Conservation (phyloP, 2,329 filamentous ascomycete genomes). For the Cordyceps farinosa region DNA sequence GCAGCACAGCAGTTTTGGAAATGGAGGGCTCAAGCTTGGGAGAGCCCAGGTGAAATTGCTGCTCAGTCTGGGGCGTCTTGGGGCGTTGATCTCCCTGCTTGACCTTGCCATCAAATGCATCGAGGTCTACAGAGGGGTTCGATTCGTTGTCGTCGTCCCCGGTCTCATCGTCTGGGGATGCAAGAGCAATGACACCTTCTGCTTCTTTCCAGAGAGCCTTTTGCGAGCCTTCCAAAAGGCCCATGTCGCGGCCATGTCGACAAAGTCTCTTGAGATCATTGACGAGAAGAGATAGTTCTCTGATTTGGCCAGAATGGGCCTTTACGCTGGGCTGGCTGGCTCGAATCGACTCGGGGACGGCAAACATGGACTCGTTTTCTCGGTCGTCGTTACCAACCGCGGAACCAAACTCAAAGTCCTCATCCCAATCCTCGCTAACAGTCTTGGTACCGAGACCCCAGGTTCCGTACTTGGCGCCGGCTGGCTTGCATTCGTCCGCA, state of each 20-base stretch:
- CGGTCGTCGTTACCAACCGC: conserved; percentile 36
- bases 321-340: conserved; percentile 79
- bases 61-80: conserved; percentile 40
- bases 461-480: conserved; percentile 71
- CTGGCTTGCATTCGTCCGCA: conserved; percentile 50
- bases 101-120: conserved; percentile 40
- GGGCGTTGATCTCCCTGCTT: conserved; percentile 48
- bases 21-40: conserved; percentile 41
- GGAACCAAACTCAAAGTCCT: conserved; percentile 75
- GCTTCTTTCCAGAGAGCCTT: conserved; percentile 72
- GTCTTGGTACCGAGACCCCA: conserved; percentile 79
- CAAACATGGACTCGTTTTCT: conserved; percentile 32
- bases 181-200: conserved; percentile 83
- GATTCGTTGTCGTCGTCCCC: conserved; percentile 36
- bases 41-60: conserved; percentile 41
- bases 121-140: conserved; percentile 38
- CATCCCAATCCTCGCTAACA: conserved; percentile 83
- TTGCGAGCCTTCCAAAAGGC: conserved; percentile 58
- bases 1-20: conserved; percentile 50
- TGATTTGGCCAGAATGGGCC: conserved; percentile 78
- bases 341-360: conserved; percentile 70
- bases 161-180: conserved; percentile 60
- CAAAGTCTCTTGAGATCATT: conserved; percentile 79
- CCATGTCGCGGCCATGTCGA: conserved; percentile 64
- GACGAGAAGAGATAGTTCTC: conserved; percentile 75